Conservation (phyloP, 352 stramenopile genomes). For the Globisporangium cylindrosporum region DNA sequence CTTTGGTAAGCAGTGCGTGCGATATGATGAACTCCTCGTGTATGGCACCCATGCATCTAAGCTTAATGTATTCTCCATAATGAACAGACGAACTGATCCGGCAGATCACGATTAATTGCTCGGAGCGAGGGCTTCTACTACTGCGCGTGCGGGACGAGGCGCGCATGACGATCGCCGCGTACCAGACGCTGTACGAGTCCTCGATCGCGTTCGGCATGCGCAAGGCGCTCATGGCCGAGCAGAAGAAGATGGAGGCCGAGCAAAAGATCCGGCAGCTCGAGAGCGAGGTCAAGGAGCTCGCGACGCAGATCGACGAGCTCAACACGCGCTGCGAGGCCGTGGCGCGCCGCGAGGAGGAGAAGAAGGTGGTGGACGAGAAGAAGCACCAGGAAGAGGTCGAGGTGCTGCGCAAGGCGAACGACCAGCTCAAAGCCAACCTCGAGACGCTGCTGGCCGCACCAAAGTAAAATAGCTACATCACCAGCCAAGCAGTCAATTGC, state of each 20-base stretch:
- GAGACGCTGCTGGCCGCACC: slow-evolving; percentile 74
- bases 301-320: slow-evolving; percentile 73
- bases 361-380: slow-evolving; percentile 71
- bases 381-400: slow-evolving; percentile 88
- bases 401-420: slow-evolving; percentile 83
- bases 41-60: neutral
- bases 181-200: slow-evolving; percentile 92
- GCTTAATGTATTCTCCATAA: neutral
- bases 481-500: neutral
- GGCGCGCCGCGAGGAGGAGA: slow-evolving; percentile 58
- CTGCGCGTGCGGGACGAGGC: slow-evolving; percentile 90
- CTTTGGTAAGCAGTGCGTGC: slow-evolving; percentile 52
- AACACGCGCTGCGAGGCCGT: slow-evolving; percentile 57
- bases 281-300: slow-evolving; percentile 76
- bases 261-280: slow-evolving; percentile 80
- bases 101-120: slow-evolving; percentile 93
- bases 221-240: slow-evolving; percentile 92
- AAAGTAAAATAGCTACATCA: slow-evolving; percentile 32
- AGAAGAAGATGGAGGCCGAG: slow-evolving; percentile 88
- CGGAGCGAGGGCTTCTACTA: slow-evolving; percentile 86
- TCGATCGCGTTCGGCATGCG: slow-evolving; percentile 93
- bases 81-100: slow-evolving; percentile 86
- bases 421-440: slow-evolving; percentile 89
- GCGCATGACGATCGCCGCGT: slow-evolving; percentile 91
- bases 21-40: neutral